Evolutionary conservation across 306 rosid species (phyloP).

Genomic region (Acacia crassicarpa): DNA sequence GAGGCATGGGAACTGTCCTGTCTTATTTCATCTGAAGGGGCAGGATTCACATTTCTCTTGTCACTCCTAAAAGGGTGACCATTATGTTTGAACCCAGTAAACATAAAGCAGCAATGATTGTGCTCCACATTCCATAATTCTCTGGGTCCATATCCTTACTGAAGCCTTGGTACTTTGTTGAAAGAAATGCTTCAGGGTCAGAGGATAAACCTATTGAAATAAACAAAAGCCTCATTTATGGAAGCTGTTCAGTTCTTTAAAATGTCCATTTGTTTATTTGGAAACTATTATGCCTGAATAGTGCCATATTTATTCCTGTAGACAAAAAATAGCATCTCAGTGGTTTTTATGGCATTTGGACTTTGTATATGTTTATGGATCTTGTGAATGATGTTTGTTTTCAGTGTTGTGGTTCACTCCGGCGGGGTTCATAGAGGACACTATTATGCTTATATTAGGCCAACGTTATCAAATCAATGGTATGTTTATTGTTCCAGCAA

Average conservation of each 20-base stretch:
- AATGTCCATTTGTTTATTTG: neutral
- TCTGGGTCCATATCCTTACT: neutral
- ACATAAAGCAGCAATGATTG: neutral
- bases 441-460: constrained; percentile 90
- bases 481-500: constrained; percentile 35
- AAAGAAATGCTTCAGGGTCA: neutral
- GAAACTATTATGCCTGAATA: neutral
- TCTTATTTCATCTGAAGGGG: neutral
- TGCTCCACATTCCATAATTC: neutral
- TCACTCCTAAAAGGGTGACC: neutral
- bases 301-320: neutral
- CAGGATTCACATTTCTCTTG: neutral
- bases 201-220: neutral
- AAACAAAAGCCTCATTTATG: neutral
- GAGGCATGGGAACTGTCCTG: neutral
- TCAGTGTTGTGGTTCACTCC: constrained; percentile 93
- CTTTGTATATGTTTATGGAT: neutral
- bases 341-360: neutral
- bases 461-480: constrained; percentile 91
- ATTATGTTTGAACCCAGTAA: neutral
- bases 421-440: constrained; percentile 99
- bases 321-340: neutral
- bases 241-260: neutral
- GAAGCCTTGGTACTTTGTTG: neutral
- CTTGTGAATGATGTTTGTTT: constrained; percentile 33